Evolutionary conservation across 495 filamentous ascomycete species (phyloP).

Genomic region (Tuber umbilicatum): DNA sequence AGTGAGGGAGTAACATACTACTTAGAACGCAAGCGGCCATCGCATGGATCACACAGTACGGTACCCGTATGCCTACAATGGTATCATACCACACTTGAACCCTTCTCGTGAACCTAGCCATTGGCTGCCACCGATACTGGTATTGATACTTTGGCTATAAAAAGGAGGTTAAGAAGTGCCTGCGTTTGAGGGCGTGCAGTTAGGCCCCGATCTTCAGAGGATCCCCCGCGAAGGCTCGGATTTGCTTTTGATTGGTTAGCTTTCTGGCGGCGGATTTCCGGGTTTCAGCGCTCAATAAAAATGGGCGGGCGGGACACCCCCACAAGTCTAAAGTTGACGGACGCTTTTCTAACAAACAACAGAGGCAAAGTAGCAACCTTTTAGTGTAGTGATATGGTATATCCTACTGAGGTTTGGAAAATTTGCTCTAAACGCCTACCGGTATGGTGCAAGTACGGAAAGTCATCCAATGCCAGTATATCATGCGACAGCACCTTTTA

Average conservation of each 20-base stretch:
- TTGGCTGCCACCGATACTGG: background rate
- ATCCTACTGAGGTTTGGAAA: background rate
- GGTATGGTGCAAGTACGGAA: too few species aligned
- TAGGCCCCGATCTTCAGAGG: background rate
- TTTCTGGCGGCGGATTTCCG: background rate
- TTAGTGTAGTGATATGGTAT: background rate
- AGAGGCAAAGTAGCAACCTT: background rate
- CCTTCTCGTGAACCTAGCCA: background rate
- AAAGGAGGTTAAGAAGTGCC: background rate
- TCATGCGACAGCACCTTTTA: background rate
- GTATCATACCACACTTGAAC: background rate
- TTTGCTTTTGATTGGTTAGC: background rate
- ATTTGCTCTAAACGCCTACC: background rate
- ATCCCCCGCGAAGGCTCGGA: background rate
- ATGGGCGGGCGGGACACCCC: background rate
- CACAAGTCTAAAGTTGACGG: background rate
- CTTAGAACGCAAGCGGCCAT: too few species aligned
- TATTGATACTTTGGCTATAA: background rate
- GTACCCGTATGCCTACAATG: too few species aligned
- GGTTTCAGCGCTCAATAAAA: background rate
- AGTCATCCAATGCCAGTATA: background rate
- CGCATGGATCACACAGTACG: too few species aligned
- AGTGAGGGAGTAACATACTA: too few species aligned
- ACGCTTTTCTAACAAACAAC: background rate
- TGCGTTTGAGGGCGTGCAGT: background rate